A percentile compares a stretch with the other conserved stretches of the same genome.
These are phyloP conservation scores for Elsinoe necatrix DNA, from an alignment of 2,329 filamentous ascomycete species.

Conservation along the genomic window DNA sequence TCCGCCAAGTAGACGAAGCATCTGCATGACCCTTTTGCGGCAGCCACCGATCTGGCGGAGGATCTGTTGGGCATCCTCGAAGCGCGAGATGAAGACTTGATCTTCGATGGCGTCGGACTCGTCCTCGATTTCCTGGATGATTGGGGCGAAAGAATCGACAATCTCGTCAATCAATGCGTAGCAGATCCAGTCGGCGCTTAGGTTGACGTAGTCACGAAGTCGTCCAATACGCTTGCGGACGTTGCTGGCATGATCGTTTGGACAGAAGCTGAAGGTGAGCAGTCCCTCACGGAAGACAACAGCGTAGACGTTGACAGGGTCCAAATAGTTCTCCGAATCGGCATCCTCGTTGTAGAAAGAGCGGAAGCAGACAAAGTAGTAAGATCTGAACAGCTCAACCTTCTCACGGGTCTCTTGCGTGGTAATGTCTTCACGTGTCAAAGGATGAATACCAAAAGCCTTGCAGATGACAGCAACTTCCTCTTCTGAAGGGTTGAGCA, in stretches of 20 bases:
- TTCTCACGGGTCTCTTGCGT: slow-evolving; percentile 96
- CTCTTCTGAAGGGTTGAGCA: slow-evolving; percentile 80
- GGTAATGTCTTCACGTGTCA: slow-evolving; percentile 93
- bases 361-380: slow-evolving; percentile 97
- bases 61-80: slow-evolving; percentile 81
- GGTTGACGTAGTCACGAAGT: slow-evolving; percentile 85
- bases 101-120: slow-evolving; percentile 93
- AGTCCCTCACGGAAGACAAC: slow-evolving; percentile 94
- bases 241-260: slow-evolving; percentile 77
- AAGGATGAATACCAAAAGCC: slow-evolving; percentile 87
- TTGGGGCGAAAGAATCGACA: slow-evolving; percentile 87
- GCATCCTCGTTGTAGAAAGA: slow-evolving; percentile 82
- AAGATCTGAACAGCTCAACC: slow-evolving; percentile 93
- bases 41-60: slow-evolving; percentile 80
- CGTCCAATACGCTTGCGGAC: slow-evolving; percentile 87
- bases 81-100: slow-evolving; percentile 82
- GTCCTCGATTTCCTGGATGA: slow-evolving; percentile 76
- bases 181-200: slow-evolving; percentile 98
- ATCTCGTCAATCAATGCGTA: slow-evolving; percentile 98
- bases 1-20: slow-evolving; percentile 86
- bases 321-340: slow-evolving; percentile 71
- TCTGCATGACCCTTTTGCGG: slow-evolving; percentile 87
- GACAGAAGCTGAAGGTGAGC: slow-evolving; percentile 85
- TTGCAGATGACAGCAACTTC: slow-evolving; percentile 84
- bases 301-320: slow-evolving; percentile 93